Base-by-base conservation (phyloP, 495 filamentous ascomycete genomes). In the Aspergillus affinis region DNA sequence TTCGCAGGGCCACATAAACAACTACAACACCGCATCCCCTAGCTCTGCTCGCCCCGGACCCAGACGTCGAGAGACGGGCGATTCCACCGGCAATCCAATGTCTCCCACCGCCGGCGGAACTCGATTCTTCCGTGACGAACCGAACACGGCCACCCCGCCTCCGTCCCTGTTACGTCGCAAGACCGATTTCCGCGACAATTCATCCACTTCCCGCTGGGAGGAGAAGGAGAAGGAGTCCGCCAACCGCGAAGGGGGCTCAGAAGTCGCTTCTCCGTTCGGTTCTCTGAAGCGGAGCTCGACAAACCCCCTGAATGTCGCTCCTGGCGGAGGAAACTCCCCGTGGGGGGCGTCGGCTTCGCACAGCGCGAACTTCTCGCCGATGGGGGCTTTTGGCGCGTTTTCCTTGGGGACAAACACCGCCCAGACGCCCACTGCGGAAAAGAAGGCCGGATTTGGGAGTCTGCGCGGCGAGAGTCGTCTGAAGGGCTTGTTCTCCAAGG, bases 331-430 rank as follows among this genome's bases (percentile, higher is more conserved):
- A 12, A 72, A 79, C 47, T 92, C 90, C 13, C 86, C 90, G 2
- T 97, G 92, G 92, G 71, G 69, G 15, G 71, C 36, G 12, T 41
- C 78, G 17, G 74, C 84, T 19, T 81, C 88, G 9, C 80, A 79
- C 50, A 85, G 73, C 71, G 77, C 80, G 59, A 79, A 76, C 36
- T 82, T 90, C 59, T 82, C 88, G 4, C 85, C 86, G 5, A 90
- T 93, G 78, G 91, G 91, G 26, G 84, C 88, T n/a, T 97, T 97
- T 74, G 91, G 92, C 12, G 93, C 83, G 58, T 97, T 96, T 68
- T 86, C 86, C 10, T 70, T 92, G 21, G 82, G 80, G n/a, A 68
- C 75, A 15, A 27, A 58, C 71, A 5, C 36, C 36, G 72, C 72
- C 17, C 79, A 78, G 45, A 83, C 85, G 21, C 82, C 86, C 17